These are phyloP conservation scores for Fusarium decemcellulare DNA, from an alignment of 2,329 filamentous ascomycete genomes.

Conservation along the genomic window DNA sequence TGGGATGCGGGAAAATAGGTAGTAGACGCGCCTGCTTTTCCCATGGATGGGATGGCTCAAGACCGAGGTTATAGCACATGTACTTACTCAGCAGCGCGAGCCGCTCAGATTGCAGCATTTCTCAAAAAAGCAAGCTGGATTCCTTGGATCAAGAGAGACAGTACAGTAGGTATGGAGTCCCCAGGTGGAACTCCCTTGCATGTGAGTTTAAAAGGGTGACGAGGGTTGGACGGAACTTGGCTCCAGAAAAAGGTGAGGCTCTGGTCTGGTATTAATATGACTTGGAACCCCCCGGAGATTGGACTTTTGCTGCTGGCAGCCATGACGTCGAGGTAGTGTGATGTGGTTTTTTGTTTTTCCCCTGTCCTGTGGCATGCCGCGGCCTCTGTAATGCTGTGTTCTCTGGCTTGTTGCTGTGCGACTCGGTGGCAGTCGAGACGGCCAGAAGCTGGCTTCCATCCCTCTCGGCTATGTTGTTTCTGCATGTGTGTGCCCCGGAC, in stretches of 20 bases:
- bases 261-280: neutral
- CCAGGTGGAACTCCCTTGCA: too few relatives aligned
- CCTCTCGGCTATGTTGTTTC: neutral
- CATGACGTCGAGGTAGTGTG: too few relatives aligned
- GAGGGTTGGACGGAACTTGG: neutral
- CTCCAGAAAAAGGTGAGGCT: neutral
- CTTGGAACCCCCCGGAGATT: too few relatives aligned
- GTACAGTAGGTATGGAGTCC: conserved; percentile 12
- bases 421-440: neutral
- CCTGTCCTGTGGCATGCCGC: too few relatives aligned
- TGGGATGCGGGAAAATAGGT: conserved; percentile 35
- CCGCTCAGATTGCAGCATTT: conserved; percentile 33
- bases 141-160: conserved; percentile 11
- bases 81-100: conserved; percentile 38
- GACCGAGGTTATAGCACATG: conserved; percentile 34
- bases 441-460: neutral
- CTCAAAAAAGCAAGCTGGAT: conserved; percentile 33
- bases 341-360: too few relatives aligned
- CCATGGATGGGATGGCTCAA: conserved; percentile 12
- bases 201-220: neutral
- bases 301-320: too few relatives aligned
- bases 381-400: too few relatives aligned
- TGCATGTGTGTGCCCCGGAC: conserved; percentile 2
- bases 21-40: neutral
- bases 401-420: too few relatives aligned